A percentile compares a stretch with the other conserved stretches of the same genome.
Evolutionary conservation across 2,329 filamentous ascomycete genomes (phyloP).

Genomic region (Fusarium bactridioides): DNA sequence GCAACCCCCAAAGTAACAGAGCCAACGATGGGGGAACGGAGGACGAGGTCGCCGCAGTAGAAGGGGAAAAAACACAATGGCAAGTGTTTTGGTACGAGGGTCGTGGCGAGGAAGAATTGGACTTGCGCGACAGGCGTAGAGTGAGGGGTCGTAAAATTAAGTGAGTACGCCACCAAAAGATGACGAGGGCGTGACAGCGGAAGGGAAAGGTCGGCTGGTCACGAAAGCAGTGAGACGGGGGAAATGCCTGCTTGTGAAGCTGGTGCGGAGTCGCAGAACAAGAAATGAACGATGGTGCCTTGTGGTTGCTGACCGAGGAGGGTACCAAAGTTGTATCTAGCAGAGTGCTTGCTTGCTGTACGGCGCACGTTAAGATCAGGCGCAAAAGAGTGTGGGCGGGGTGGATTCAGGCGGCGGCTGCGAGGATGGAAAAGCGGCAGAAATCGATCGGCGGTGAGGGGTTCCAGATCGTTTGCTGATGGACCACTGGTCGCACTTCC

Average conservation of each 20-base stretch:
- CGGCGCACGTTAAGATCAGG: constrained; percentile 40
- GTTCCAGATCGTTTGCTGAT: constrained; percentile 40
- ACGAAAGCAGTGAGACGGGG: constrained; percentile 42
- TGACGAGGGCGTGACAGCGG: constrained; percentile 39
- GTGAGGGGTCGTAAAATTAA: constrained; percentile 38
- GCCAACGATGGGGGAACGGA: constrained; percentile 29
- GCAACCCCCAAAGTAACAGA: constrained; percentile 33
- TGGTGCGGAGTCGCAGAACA: constrained; percentile 34
- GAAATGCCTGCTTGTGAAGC: constrained; percentile 34
- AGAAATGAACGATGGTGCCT: constrained; percentile 28
- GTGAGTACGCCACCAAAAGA: constrained; percentile 38
- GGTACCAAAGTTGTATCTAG: constrained; percentile 38
- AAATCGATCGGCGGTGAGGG: constrained; percentile 44
- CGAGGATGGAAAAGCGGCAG: constrained; percentile 37
- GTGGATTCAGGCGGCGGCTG: constrained; percentile 34
- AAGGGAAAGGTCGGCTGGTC: constrained; percentile 36
- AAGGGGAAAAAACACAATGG: constrained; percentile 21
- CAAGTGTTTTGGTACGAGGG: constrained; percentile 34
- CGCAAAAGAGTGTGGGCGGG: constrained; percentile 40
- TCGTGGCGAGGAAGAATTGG: constrained; percentile 41
- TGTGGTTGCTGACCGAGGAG: constrained; percentile 38
- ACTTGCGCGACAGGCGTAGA: constrained; percentile 38
- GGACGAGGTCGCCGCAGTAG: constrained; percentile 34
- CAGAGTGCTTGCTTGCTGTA: constrained; percentile 23
- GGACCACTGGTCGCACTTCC: constrained; percentile 25